Base-by-base conservation (phyloP, 2,329 filamentous ascomycete genomes). In the Leptographium procerum region DNA sequence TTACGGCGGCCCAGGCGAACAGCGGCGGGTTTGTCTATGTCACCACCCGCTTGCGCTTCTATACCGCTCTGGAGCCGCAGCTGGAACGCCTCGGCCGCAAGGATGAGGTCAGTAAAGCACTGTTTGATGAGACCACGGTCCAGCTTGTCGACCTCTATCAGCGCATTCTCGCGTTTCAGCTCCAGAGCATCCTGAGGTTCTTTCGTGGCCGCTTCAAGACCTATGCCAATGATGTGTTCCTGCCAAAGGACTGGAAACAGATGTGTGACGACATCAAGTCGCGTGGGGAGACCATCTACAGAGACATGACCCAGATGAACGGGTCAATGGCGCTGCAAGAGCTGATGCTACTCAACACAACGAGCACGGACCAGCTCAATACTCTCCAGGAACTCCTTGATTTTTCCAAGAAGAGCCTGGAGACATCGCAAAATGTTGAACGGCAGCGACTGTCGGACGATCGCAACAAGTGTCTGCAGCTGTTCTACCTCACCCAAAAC, bases 151-250 rank as follows among this genome's bases (percentile, higher is more conserved):
- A 63, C 1, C 65, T 73, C 7, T 73, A 73, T 57, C 54, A 66
- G 33, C 36, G 60, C 14, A 68, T 73, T 40, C 62, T 73, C n/a
- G 65, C 66, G 5, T 73, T 72, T 40, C 71, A 73, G 55, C 52
- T 72, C n/a, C 58, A 56, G 28, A 70, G 65, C 40, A 66, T 71
- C 19, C 54, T 73, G 8, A 61, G 69, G 33, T 69, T 72, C 56
- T 69, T 67, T 52, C 61, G 57, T n/a, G 64, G 45, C 29, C 22
- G 54, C 13, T 13, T 62, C 11, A 48, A 22, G 24, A 59, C 50
- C 6, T 62, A 61, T 34, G 29, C 31, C 0, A 34, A 61, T 2
- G 67, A 67, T 36, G 40, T 61, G 19, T 0, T 67, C 51, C 22
- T 31, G 24, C 52, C 34, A 3, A 57, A 62, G 11, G 58, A 61